Evolutionary conservation across 1,139 yeast genomes (phyloP).

Genomic region (Candida pseudoviswanathii): DNA sequence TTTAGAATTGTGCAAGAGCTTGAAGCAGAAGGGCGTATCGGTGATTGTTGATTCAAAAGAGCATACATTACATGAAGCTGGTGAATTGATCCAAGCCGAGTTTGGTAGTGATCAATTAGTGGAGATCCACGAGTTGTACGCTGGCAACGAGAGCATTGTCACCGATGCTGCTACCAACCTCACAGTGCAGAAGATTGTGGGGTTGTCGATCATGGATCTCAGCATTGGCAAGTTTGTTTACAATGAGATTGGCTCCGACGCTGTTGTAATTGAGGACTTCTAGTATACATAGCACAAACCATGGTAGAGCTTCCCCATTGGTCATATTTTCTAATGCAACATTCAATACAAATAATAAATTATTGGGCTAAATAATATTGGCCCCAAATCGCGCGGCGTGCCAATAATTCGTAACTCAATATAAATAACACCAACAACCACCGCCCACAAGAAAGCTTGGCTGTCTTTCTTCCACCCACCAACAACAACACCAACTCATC

Average conservation of each 20-base stretch:
- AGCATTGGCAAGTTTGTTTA: slow-evolving; percentile 40
- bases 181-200: slow-evolving; percentile 56
- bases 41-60: slow-evolving; percentile 63
- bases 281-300: background rate
- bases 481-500: background rate
- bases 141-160: slow-evolving; percentile 10
- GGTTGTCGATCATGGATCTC: slow-evolving; percentile 64
- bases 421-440: background rate
- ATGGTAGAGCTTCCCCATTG: background rate
- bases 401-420: background rate
- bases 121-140: slow-evolving; percentile 45
- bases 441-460: background rate
- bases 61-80: slow-evolving; percentile 63
- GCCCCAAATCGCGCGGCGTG: background rate
- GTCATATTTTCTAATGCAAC: background rate
- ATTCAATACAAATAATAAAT: background rate
- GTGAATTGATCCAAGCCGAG: slow-evolving; percentile 56
- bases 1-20: slow-evolving; percentile 33
- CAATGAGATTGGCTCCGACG: slow-evolving; percentile 16
- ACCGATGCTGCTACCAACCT: slow-evolving; percentile 24
- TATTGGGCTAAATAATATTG: background rate
- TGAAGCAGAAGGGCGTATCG: slow-evolving; percentile 23
- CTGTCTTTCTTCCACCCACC: slow-evolving; percentile 2
- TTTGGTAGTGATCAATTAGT: slow-evolving; percentile 39
- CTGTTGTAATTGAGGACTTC: slow-evolving; percentile 16